Percentiles rank a stretch among this genome's conserved stretches.
These are phyloP conservation scores for Nitzschia sp. DNA, from an alignment of 108 stramenopile genomes.

Conservation along the genomic window DNA sequence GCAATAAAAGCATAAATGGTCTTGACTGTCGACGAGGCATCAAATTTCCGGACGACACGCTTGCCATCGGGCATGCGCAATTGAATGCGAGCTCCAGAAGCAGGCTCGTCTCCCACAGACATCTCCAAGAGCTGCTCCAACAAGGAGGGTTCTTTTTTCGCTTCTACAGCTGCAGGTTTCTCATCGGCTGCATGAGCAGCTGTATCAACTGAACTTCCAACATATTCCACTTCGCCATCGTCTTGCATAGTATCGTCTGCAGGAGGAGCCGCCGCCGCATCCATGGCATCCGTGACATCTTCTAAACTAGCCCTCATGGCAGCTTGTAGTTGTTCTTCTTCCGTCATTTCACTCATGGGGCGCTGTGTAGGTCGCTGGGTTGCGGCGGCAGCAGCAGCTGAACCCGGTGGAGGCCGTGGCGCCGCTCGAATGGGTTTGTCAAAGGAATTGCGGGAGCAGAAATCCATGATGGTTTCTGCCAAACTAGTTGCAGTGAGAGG, in stretches of 20 bases:
- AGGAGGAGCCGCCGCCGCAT: slow-evolving; percentile 12
- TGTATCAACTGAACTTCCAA: slow-evolving; percentile 10
- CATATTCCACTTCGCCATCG: slow-evolving; percentile 25
- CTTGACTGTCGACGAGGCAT: slow-evolving; percentile 47
- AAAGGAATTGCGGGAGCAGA: slow-evolving; percentile 86
- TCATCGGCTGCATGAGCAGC: slow-evolving; percentile 7
- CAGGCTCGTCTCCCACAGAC: slow-evolving; percentile 59
- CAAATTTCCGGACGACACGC: slow-evolving; percentile 70
- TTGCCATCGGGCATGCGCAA: slow-evolving; percentile 84
- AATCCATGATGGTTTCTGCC: slow-evolving; percentile 84
- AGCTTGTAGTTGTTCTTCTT: slow-evolving; percentile 84
- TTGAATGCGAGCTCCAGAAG: slow-evolving; percentile 66
- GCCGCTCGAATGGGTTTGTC: slow-evolving; percentile 65
- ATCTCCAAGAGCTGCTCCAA: slow-evolving; percentile 49
- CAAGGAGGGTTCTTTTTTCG: slow-evolving; percentile 25
- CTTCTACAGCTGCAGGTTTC: slow-evolving; percentile 39
- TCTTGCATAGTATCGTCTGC: slow-evolving; percentile 41
- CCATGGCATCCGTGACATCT: slow-evolving; percentile 17
- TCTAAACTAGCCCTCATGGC: slow-evolving; percentile 82
- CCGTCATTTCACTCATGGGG: slow-evolving; percentile 54
- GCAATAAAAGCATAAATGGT: slow-evolving; percentile 74
- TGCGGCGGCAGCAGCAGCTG: neutral
- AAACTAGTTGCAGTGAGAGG: slow-evolving; percentile 76
- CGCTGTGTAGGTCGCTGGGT: slow-evolving; percentile 25
- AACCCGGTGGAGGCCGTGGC: slow-evolving; percentile 35